Evolutionary conservation across 1,139 yeast species (phyloP).

Genomic region (Pichia sp.): DNA sequence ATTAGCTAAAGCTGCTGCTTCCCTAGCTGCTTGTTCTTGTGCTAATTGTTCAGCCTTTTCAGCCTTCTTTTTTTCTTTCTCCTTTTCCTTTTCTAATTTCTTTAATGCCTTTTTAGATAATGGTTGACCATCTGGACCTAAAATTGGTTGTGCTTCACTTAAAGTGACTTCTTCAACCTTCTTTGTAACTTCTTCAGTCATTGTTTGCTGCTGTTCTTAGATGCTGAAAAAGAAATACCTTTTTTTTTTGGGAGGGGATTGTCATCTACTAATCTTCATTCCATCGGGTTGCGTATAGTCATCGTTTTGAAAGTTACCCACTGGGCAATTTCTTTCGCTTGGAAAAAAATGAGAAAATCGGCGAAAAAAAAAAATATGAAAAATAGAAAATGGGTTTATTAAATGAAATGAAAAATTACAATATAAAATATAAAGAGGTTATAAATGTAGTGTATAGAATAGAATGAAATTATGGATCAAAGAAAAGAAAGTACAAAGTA

Average conservation of each 20-base stretch:
- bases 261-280: no score
- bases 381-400: no score
- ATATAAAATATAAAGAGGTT: background rate
- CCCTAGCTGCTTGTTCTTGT: slow-evolving; percentile 78
- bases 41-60: slow-evolving; percentile 89
- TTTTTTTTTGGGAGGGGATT: no score
- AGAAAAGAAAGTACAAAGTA: background rate
- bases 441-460: slow-evolving; percentile 2
- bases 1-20: slow-evolving; percentile 69
- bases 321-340: background rate
- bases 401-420: background rate
- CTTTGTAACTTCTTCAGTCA: slow-evolving; percentile 27
- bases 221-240: background rate
- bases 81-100: slow-evolving; percentile 88
- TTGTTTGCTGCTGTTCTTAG: slow-evolving; percentile 4
- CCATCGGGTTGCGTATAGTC: no score
- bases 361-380: no score
- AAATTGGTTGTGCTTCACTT: slow-evolving; percentile 21
- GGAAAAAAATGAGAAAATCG: background rate
- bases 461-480: background rate
- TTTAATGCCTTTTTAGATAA: slow-evolving; percentile 91
- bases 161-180: slow-evolving; percentile 25
- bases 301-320: background rate
- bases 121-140: slow-evolving; percentile 78
- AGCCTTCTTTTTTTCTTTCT: slow-evolving; percentile 87